Percentiles rank a stretch among this genome's conserved stretches.
Conservation (phyloP, 192 early-diverging fungal genomes). For the Diversispora epigaea region DNA sequence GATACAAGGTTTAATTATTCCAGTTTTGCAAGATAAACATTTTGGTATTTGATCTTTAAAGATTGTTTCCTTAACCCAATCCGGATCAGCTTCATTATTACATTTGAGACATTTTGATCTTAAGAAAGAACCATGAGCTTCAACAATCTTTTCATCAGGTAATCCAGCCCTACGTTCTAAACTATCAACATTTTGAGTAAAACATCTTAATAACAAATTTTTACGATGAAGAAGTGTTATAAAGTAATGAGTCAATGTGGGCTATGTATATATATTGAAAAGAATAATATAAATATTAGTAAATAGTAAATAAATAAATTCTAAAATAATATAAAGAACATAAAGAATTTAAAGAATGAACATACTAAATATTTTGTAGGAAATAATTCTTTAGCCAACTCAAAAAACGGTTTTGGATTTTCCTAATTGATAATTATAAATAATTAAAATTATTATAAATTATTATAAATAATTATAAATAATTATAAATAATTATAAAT, state of each 20-base stretch:
- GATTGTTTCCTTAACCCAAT: constrained; percentile 49
- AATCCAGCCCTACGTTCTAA: constrained; percentile 86
- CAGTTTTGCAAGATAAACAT: constrained; percentile 61
- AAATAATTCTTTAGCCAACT: constrained; percentile 86
- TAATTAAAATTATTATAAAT: neutral
- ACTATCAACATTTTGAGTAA: constrained; percentile 98
- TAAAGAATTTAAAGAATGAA: neutral
- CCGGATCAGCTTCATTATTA: constrained; percentile 40
- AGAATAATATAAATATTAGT: neutral
- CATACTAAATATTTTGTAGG: constrained; percentile 68
- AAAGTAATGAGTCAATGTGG: constrained; percentile 88
- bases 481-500: constrained; percentile 20
- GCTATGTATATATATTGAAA: constrained; percentile 41
- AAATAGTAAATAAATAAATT: too few relatives aligned
- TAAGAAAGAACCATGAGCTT: constrained; percentile 95
- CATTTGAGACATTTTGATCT: constrained; percentile 75
- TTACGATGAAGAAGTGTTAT: constrained; percentile 73
- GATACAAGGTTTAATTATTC: constrained; percentile 90
- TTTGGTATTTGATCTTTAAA: constrained; percentile 61
- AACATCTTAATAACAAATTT: constrained; percentile 73
- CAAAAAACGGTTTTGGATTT: constrained; percentile 86
- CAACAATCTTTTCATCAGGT: constrained; percentile 67
- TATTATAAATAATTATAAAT: neutral
- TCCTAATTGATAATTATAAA: constrained; percentile 37
- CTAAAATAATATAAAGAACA: neutral